phyloP scores from a whole-genome alignment of 345 rosid species.

The Bretschneidera sinensis region DNA sequence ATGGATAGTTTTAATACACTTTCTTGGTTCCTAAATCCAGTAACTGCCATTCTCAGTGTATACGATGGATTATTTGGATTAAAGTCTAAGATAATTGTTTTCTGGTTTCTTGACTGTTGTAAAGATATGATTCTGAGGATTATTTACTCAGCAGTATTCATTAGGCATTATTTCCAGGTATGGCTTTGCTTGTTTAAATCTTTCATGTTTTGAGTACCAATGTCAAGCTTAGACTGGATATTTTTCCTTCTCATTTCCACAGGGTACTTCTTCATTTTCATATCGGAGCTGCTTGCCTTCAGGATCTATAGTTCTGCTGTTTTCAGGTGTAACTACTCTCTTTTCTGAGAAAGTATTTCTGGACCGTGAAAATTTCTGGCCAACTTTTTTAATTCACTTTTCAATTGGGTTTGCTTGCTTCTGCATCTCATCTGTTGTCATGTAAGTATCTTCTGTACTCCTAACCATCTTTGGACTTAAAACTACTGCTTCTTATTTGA shows the following conservation, averaged over 20 bases:
- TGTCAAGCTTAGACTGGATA: conserved; percentile 8
- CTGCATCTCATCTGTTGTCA: conserved; percentile 43
- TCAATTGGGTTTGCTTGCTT: conserved; percentile 45
- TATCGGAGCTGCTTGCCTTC: conserved; percentile 64
- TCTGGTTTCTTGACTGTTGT: conserved; percentile 42
- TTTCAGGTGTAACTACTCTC: conserved; percentile 54
- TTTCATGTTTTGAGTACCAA: conserved; percentile 2
- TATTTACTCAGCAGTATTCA: conserved; percentile 60
- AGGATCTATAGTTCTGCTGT: conserved; percentile 56
- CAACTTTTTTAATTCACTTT: conserved; percentile 44
- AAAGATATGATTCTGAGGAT: conserved; percentile 83
- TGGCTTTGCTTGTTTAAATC: conserved; percentile 8
- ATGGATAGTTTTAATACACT: neutral
- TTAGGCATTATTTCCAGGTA: conserved; percentile 78
- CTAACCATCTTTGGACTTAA: neutral
- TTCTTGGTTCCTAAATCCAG: neutral
- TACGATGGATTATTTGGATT: neutral
- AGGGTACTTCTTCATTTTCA: conserved; percentile 63
- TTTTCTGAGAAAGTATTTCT: conserved; percentile 46
- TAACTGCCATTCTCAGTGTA: neutral
- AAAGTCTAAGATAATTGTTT: neutral
- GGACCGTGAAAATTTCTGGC: conserved; percentile 55
- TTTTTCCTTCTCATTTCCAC: conserved; percentile 11
- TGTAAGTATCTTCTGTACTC: conserved; percentile 45
- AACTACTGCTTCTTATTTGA: neutral